These are phyloP conservation scores for Corymbia citriodora DNA, from an alignment of 441 rosid genomes.

Conservation along the genomic window DNA sequence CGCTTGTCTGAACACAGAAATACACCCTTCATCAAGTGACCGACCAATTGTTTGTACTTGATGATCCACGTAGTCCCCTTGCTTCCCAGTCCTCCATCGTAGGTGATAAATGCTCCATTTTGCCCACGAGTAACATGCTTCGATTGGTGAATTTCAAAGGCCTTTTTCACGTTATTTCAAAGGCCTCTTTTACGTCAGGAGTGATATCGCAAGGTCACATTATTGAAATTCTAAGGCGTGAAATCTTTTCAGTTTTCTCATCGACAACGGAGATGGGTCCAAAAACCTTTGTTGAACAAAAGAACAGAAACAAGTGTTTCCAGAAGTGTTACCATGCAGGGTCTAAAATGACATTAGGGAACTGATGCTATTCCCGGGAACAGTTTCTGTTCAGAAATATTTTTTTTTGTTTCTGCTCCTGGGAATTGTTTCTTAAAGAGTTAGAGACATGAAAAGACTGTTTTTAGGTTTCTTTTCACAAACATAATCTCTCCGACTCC, in stretches of 20 bases:
- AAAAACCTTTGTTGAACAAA: background rate
- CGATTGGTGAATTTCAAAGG: background rate
- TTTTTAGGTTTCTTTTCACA: background rate
- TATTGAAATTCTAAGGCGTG: background rate
- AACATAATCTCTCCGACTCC: background rate
- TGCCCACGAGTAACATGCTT: background rate
- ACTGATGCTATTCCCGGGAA: no score
- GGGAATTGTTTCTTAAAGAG: no score
- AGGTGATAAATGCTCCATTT: background rate
- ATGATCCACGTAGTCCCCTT: background rate
- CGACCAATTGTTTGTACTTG: background rate
- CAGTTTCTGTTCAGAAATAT: no score
- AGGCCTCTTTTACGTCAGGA: background rate
- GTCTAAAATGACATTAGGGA: background rate
- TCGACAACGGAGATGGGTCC: background rate
- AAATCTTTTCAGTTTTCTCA: background rate
- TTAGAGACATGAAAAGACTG: background rate
- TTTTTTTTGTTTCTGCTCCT: no score
- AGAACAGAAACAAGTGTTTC: no score
- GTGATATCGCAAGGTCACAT: background rate
- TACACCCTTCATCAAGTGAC: background rate
- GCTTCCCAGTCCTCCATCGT: background rate
- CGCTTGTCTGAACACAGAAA: background rate
- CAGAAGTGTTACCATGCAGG: no score
- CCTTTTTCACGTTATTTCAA: background rate